A percentile compares a stretch with the other conserved stretches of the same genome.
Evolutionary conservation across 176 grass and related monocot species (phyloP).

Genomic region (Hordeum marinum): DNA sequence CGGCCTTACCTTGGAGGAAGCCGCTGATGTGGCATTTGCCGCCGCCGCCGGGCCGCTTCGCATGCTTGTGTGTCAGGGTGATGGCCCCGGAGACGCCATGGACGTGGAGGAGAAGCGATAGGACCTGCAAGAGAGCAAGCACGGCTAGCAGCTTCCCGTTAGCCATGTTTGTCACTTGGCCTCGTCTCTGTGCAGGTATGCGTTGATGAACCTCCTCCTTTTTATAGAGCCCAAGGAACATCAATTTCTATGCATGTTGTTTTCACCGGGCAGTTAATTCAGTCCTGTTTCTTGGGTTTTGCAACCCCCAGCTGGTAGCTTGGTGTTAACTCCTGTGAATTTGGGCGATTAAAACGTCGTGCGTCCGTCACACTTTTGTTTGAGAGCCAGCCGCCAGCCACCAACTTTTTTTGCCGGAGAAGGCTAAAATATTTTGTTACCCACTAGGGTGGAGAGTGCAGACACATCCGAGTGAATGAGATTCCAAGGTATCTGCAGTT

Average conservation of each 20-base stretch:
- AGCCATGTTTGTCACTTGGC: background rate
- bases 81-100: background rate
- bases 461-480: background rate
- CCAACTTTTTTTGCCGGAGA: background rate
- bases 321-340: background rate
- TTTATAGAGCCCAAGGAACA: background rate
- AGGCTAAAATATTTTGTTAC: background rate
- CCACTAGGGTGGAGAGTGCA: background rate
- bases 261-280: background rate
- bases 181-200: background rate
- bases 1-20: background rate
- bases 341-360: background rate
- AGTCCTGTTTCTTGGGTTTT: background rate
- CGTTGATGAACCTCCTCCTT: background rate
- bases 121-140: constrained; percentile 23
- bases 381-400: background rate
- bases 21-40: background rate
- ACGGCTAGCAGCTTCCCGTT: background rate
- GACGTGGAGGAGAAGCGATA: constrained; percentile 1
- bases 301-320: background rate
- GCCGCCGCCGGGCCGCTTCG: background rate
- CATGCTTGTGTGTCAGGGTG: background rate
- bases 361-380: background rate
- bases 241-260: background rate
- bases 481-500: background rate